phyloP scores from a whole-genome alignment of 108 stramenopile species.

The Ochromonas danica region DNA sequence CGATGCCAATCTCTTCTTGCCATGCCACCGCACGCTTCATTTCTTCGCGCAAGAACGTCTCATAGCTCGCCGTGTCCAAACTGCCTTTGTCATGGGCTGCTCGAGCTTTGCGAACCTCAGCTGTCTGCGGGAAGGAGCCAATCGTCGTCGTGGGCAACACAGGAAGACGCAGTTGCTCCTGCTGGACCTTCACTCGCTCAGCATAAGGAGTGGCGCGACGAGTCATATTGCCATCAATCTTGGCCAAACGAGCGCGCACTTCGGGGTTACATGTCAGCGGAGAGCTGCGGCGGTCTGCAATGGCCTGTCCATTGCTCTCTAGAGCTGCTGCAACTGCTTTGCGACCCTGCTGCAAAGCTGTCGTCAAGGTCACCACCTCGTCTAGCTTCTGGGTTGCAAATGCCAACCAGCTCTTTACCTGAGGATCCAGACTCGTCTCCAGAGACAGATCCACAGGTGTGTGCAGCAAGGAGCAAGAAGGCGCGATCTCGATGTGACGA shows the following conservation, averaged over 20 bases:
- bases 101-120: slow-evolving; percentile 57
- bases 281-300: too few species aligned
- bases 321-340: slow-evolving; percentile 50
- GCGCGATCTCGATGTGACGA: slow-evolving; percentile 47
- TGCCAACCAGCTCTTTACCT: slow-evolving; percentile 51
- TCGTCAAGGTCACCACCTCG: slow-evolving; percentile 52
- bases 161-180: slow-evolving; percentile 54
- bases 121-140: slow-evolving; percentile 68
- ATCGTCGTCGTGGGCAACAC: slow-evolving; percentile 70
- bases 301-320: too few species aligned
- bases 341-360: slow-evolving; percentile 47
- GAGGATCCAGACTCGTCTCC: slow-evolving; percentile 47
- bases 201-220: too few species aligned
- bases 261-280: too few species aligned
- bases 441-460: slow-evolving; percentile 55
- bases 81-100: slow-evolving; percentile 51
- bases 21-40: too few species aligned
- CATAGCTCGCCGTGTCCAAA: slow-evolving; percentile 52
- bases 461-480: slow-evolving; percentile 57
- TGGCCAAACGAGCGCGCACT: too few species aligned
- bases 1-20: not conserved
- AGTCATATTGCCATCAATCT: too few species aligned
- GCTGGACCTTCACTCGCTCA: too few species aligned
- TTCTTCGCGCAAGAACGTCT: slow-evolving; percentile 60
- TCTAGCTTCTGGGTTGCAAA: slow-evolving; percentile 63